Percentiles rank a stretch among this genome's conserved stretches.
These are phyloP conservation scores for Neurospora sp. DNA, from an alignment of 2,329 filamentous ascomycete genomes.

Conservation along the genomic window DNA sequence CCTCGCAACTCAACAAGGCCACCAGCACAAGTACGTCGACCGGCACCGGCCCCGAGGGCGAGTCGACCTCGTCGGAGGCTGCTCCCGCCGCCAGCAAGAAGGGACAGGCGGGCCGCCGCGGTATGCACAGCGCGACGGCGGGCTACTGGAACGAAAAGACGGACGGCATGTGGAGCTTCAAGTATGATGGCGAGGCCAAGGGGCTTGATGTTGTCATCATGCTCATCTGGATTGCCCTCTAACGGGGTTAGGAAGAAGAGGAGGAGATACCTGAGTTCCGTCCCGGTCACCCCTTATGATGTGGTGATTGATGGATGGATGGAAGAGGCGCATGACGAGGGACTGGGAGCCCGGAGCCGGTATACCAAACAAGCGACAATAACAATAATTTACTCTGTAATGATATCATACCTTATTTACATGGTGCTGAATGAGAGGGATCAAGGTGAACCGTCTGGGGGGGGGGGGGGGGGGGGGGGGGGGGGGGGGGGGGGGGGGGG, in stretches of 20 bases:
- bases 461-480: no score
- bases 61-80: slow-evolving; percentile 35
- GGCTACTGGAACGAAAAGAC: slow-evolving; percentile 88
- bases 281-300: neutral
- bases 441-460: neutral
- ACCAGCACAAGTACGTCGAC: slow-evolving; percentile 38
- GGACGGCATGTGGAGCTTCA: slow-evolving; percentile 84
- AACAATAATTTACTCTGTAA: neutral
- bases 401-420: neutral
- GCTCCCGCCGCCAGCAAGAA: slow-evolving; percentile 47
- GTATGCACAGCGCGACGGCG: slow-evolving; percentile 80
- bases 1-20: slow-evolving; percentile 52
- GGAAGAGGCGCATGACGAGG: neutral
- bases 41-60: slow-evolving; percentile 36
- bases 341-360: neutral
- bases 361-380: neutral
- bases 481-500: no score
- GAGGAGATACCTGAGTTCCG: neutral
- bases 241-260: slow-evolving; percentile 9
- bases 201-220: slow-evolving; percentile 62
- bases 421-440: neutral
- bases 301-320: neutral
- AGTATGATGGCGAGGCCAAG: slow-evolving; percentile 64
- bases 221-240: slow-evolving; percentile 70
- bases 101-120: slow-evolving; percentile 71